A percentile compares a stretch with the other conserved stretches of the same genome.
Evolutionary conservation across 1,284 basidiomycete species (phyloP).

Genomic region (Ustilago lituana): DNA sequence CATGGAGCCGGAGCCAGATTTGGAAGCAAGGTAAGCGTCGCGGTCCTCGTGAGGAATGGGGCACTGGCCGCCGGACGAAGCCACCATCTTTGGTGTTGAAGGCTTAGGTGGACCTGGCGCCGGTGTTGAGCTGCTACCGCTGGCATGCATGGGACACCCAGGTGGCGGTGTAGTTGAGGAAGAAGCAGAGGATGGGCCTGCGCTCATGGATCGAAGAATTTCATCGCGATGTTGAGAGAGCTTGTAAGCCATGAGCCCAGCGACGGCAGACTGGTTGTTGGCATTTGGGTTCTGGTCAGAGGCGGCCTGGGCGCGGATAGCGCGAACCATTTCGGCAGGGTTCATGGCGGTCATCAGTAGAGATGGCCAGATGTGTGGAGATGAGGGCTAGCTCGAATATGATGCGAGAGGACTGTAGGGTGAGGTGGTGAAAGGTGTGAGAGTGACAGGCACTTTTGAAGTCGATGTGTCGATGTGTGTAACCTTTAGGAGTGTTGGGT

Average conservation of each 20-base stretch:
- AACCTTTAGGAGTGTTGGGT: conserved; percentile 2
- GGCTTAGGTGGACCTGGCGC: no score
- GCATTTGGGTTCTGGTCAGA: conserved; percentile 12
- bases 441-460: no score
- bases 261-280: conserved; percentile 55
- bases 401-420: neutral
- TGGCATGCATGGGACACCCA: conserved; percentile 56
- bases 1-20: conserved; percentile 12
- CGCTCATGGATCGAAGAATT: conserved; percentile 24
- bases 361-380: no score
- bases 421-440: neutral
- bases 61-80: conserved; percentile 42
- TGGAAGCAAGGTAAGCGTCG: conserved; percentile 41
- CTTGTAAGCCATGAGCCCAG: conserved; percentile 50
- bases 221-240: conserved; percentile 41
- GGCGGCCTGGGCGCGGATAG: conserved; percentile 38
- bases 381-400: neutral
- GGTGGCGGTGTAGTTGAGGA: conserved; percentile 36
- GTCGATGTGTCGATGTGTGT: neutral
- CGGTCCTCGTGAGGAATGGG: conserved; percentile 50
- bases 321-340: conserved; percentile 37
- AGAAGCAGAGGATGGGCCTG: conserved; percentile 11
- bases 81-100: conserved; percentile 30
- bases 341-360: conserved; percentile 16
- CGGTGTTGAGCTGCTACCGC: conserved; percentile 11